Conservation (phyloP, 2,329 filamentous ascomycete species). For the Pseudogymnoascus sp. region DNA sequence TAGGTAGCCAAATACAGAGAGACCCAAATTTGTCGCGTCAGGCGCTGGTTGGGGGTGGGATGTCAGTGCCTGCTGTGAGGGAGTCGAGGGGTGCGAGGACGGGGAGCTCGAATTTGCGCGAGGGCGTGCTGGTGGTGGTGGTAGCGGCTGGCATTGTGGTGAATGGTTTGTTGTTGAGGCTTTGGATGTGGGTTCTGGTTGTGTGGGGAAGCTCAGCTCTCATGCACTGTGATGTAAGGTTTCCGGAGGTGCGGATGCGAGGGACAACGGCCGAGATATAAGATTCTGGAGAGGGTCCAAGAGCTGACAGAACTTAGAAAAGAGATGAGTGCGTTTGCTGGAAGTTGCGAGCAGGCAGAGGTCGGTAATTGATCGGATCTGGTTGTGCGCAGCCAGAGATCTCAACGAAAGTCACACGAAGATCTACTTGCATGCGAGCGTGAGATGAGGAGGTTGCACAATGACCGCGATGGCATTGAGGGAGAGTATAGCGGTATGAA, state of each 20-base stretch:
- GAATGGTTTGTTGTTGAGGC: background rate
- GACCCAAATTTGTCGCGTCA: too few species aligned
- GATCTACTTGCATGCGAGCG: conserved; percentile 5
- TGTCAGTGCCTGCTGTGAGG: conserved; percentile 30
- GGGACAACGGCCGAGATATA: background rate
- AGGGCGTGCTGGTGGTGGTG: background rate
- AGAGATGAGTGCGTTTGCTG: background rate
- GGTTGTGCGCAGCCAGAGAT: conserved; percentile 1
- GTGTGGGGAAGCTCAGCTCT: conserved; percentile 9
- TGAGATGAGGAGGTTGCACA: conserved; percentile 8
- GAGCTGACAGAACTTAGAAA: background rate
- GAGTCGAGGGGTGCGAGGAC: conserved; percentile 27
- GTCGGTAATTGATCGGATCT: background rate
- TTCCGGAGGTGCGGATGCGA: conserved; percentile 1
- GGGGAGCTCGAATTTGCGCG: conserved; percentile 28
- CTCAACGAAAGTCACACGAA: conserved; percentile 7
- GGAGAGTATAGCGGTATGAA: background rate
- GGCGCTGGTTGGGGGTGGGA: conserved; percentile 31
- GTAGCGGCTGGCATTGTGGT: conserved; percentile 1
- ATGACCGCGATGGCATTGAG: conserved; percentile 4
- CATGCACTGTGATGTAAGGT: conserved; percentile 7
- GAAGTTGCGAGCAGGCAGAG: background rate
- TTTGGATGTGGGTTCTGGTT: background rate
- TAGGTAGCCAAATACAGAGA: too few species aligned
- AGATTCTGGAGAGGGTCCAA: background rate